These are phyloP conservation scores for Stereocaulon alpinum DNA, from an alignment of 495 filamentous ascomycete genomes.

Conservation along the genomic window DNA sequence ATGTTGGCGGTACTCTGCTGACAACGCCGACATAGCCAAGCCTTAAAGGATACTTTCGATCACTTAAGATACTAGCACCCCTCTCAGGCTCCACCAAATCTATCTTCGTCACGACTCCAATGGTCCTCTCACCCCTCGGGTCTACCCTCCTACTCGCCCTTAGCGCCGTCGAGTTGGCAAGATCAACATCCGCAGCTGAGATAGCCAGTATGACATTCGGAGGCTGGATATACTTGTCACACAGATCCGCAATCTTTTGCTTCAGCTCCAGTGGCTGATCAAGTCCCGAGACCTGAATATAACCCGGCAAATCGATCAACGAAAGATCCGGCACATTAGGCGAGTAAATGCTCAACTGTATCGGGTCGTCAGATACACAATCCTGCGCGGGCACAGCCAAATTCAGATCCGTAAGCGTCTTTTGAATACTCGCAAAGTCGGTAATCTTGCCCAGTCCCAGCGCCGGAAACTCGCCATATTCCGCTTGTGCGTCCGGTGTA, in stretches of 20 bases:
- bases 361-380: slow-evolving; percentile 93
- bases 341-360: slow-evolving; percentile 89
- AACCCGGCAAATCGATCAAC: slow-evolving; percentile 91
- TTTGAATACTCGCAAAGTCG: slow-evolving; percentile 87
- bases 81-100: slow-evolving; percentile 83
- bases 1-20: slow-evolving; percentile 60
- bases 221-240: slow-evolving; percentile 94
- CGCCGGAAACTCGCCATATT: slow-evolving; percentile 95
- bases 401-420: slow-evolving; percentile 90
- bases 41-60: slow-evolving; percentile 87
- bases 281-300: slow-evolving; percentile 86
- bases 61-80: slow-evolving; percentile 64
- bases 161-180: slow-evolving; percentile 91
- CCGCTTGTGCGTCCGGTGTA: slow-evolving; percentile 76
- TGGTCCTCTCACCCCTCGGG: slow-evolving; percentile 88
- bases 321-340: slow-evolving; percentile 94
- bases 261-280: slow-evolving; percentile 90
- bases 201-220: slow-evolving; percentile 97
- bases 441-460: slow-evolving; percentile 83
- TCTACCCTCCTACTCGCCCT: slow-evolving; percentile 86
- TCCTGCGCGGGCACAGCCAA: slow-evolving; percentile 79
- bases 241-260: slow-evolving; percentile 90
- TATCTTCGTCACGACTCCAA: slow-evolving; percentile 99
- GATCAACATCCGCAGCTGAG: slow-evolving; percentile 91
- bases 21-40: slow-evolving; percentile 98